Base-by-base conservation (phyloP, 371 early-diverging fungal species). In the Batrachochytrium dendrobatidis region DNA sequence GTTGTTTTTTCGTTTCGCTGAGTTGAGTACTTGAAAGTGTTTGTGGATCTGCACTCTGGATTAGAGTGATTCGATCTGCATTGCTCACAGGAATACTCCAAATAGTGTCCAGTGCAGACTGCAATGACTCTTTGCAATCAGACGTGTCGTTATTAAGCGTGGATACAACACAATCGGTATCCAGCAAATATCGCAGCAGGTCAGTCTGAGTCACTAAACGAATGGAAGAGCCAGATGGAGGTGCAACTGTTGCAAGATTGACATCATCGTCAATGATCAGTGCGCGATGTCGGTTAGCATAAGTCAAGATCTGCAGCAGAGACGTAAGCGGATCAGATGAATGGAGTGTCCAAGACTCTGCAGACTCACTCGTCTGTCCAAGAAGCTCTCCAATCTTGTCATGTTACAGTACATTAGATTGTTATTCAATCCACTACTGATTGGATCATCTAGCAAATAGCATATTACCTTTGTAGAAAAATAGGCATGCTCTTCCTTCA, bases 121-220 rank as follows among this genome's bases (percentile, higher is more conserved):
- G n/a, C n/a, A n/a, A n/a, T n/a, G n/a, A n/a, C n/a, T n/a, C n/a
- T n/a, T n/a, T n/a, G n/a, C n/a, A n/a, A n/a, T n/a, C n/a, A n/a
- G n/a, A n/a, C n/a, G n/a, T n/a, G n/a, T n/a, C n/a, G 22, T 24
- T 20, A 6, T 34, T 29, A 25, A 58, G 24, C n/a, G 62, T 26
- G 0, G 55, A 56, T 17, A 50, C 39, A 25, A 67, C 17, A 22
- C 43, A 35, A 24, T 63, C 59, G 31, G 43, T 43, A 32, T 65
- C 64, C 22, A 59, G n/a, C 32, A 76, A 46, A 48, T 57, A 72
- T 28, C 51, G 30, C 32, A 71, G 26, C 15, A 73, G 39, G 54
- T 76, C 76, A 24, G 67, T 72, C 66, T 66, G 70, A 4, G 72
- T 72, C 18, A 66, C 46, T 63, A 72, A 62, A 0, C 59, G 61